Conservation (phyloP, 2,329 filamentous ascomycete genomes). For the Rutstroemia sp. region DNA sequence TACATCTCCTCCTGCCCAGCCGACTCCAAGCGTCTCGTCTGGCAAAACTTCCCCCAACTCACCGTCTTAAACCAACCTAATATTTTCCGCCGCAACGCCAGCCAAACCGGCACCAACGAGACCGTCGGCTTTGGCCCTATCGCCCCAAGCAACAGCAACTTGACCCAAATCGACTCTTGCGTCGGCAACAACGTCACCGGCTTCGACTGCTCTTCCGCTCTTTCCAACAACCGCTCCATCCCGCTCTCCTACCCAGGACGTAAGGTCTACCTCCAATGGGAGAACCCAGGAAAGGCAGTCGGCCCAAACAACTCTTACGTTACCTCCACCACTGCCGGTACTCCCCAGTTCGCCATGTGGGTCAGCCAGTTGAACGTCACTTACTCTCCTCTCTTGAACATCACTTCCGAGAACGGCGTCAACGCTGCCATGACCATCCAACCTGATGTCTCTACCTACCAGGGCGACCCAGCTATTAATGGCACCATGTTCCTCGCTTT, state of each 20-base stretch:
- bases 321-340: conserved; percentile 51
- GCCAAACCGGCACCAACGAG: conserved; percentile 54
- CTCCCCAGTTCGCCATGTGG: conserved; percentile 65
- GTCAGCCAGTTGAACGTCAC: conserved; percentile 71
- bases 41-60: conserved; percentile 77
- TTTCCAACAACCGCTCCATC: conserved; percentile 60
- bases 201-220: conserved; percentile 53
- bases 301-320: conserved; percentile 81
- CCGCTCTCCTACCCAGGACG: conserved; percentile 71
- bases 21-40: conserved; percentile 66
- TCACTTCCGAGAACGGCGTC: conserved; percentile 33
- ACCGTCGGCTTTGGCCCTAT: conserved; percentile 48
- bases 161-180: conserved; percentile 43
- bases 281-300: conserved; percentile 56
- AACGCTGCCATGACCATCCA: conserved; percentile 51
- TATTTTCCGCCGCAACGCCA: conserved; percentile 57
- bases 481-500: conserved; percentile 74
- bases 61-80: conserved; percentile 72
- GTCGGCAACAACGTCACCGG: conserved; percentile 46
- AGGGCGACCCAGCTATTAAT: conserved; percentile 53
- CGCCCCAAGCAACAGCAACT: conserved; percentile 25
- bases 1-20: conserved; percentile 72
- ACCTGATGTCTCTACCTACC: conserved; percentile 60
- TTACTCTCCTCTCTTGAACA: conserved; percentile 51
- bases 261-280: conserved; percentile 65